A percentile compares a stretch with the other conserved stretches of the same genome.
Conservation (phyloP, 768 basidiomycete genomes). For the Termitomyces sp. region DNA sequence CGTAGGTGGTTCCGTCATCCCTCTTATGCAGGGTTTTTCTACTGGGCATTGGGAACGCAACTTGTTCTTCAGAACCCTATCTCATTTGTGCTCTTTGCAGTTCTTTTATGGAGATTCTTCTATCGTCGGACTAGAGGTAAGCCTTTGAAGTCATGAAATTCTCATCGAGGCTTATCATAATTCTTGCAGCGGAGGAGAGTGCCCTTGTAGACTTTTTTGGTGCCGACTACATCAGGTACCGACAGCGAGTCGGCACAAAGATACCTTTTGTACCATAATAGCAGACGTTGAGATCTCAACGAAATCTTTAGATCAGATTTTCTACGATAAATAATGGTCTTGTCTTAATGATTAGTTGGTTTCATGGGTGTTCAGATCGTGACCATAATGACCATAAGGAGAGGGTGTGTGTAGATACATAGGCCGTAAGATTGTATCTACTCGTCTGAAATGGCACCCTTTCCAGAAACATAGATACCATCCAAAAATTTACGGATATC, state of each 20-base stretch:
- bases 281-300: neutral
- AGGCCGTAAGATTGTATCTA: constrained; percentile 17
- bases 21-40: constrained; percentile 95
- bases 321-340: neutral
- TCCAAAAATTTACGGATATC: constrained; percentile 99
- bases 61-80: constrained; percentile 84
- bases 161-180: neutral
- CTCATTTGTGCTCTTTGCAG: constrained; percentile 57
- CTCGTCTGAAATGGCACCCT: constrained; percentile 57
- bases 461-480: constrained; percentile 87
- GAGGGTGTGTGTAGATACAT: constrained; percentile 5
- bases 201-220: constrained; percentile 87
- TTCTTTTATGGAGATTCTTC: constrained; percentile 86
- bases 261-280: constrained; percentile 78
- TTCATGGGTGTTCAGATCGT: constrained; percentile 5
- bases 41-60: constrained; percentile 96
- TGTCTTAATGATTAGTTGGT: neutral
- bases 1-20: constrained; percentile 85
- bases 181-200: constrained; percentile 66
- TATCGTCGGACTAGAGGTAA: constrained; percentile 69
- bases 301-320: neutral
- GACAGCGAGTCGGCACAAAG: constrained; percentile 70
- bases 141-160: constrained; percentile 19
- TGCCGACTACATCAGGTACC: constrained; percentile 74
- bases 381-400: constrained; percentile 10